Percentiles rank a stretch among this genome's conserved stretches.
These are phyloP conservation scores for Lactarius sanguifluus DNA, from an alignment of 768 basidiomycete genomes.

Conservation along the genomic window DNA sequence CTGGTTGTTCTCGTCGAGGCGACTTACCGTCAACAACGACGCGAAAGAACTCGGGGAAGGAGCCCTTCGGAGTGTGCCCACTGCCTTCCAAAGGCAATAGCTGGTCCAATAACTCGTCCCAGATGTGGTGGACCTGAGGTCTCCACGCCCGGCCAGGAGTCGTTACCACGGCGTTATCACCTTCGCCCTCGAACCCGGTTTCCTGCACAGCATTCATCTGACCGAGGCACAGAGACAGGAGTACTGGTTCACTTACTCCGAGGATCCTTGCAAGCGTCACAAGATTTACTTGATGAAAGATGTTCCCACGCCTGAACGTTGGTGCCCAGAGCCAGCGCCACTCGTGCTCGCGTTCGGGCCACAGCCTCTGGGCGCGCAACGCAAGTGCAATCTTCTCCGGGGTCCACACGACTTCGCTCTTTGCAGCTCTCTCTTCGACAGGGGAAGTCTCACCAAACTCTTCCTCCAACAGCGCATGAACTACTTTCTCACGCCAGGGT, in stretches of 20 bases:
- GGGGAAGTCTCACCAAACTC: slow-evolving; percentile 48
- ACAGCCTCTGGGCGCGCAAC: slow-evolving; percentile 61
- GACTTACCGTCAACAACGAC: slow-evolving; percentile 84
- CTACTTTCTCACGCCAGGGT: slow-evolving; percentile 69
- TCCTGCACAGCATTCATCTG: slow-evolving; percentile 5
- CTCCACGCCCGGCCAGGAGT: slow-evolving; percentile 69
- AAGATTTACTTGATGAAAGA: slow-evolving; percentile 76
- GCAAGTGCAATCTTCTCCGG: slow-evolving; percentile 86
- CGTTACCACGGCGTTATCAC: slow-evolving; percentile 51
- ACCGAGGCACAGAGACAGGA: neutral
- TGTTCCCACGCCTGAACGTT: slow-evolving; percentile 69
- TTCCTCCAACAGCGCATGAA: slow-evolving; percentile 48
- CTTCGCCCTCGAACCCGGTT: slow-evolving; percentile 55
- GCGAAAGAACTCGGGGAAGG: slow-evolving; percentile 89
- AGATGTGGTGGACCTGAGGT: slow-evolving; percentile 88
- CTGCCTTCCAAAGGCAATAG: slow-evolving; percentile 56
- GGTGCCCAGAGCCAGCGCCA: slow-evolving; percentile 70
- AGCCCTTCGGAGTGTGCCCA: slow-evolving; percentile 45
- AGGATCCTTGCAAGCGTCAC: slow-evolving; percentile 68
- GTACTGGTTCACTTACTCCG: slow-evolving; percentile 52
- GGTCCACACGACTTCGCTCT: slow-evolving; percentile 59
- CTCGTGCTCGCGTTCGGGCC: slow-evolving; percentile 51
- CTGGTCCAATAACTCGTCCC: slow-evolving; percentile 78
- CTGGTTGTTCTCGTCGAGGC: neutral
- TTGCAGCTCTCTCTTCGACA: neutral